Evolutionary conservation across 2,329 filamentous ascomycete species (phyloP).

Genomic region (Penicillium griseofulvum): DNA sequence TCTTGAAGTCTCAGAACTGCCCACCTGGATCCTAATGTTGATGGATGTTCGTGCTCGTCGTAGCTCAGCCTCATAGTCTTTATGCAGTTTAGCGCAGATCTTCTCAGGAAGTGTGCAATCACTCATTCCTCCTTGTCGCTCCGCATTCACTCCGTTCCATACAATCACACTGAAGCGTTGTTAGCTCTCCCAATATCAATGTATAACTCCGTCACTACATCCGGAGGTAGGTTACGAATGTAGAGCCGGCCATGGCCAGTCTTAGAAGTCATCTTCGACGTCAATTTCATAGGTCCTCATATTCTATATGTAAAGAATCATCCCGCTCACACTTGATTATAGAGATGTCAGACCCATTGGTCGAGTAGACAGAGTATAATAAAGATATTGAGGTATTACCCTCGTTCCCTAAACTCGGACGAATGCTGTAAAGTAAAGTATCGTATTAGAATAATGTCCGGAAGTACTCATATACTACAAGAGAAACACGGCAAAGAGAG

Average conservation of each 20-base stretch:
- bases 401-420: constrained; percentile 22
- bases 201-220: background rate
- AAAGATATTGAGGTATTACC: background rate
- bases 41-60: too few species aligned
- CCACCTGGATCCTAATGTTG: too few species aligned
- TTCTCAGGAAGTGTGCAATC: too few species aligned
- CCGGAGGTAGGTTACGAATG: background rate
- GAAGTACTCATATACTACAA: too few species aligned
- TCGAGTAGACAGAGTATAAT: constrained; percentile 5
- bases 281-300: background rate
- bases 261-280: background rate
- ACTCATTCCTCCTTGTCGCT: too few species aligned
- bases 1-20: too few species aligned
- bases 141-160: too few species aligned
- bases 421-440: constrained; percentile 25
- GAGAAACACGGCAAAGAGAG: constrained; percentile 1
- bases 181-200: too few species aligned
- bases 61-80: too few species aligned
- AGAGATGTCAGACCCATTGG: background rate
- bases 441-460: constrained; percentile 9
- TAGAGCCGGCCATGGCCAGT: background rate
- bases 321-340: background rate
- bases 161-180: too few species aligned
- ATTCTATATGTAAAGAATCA: background rate
- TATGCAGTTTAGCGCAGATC: too few species aligned